These are phyloP conservation scores for Fusarium sp. DNA, from an alignment of 2,329 filamentous ascomycete species.

Conservation along the genomic window DNA sequence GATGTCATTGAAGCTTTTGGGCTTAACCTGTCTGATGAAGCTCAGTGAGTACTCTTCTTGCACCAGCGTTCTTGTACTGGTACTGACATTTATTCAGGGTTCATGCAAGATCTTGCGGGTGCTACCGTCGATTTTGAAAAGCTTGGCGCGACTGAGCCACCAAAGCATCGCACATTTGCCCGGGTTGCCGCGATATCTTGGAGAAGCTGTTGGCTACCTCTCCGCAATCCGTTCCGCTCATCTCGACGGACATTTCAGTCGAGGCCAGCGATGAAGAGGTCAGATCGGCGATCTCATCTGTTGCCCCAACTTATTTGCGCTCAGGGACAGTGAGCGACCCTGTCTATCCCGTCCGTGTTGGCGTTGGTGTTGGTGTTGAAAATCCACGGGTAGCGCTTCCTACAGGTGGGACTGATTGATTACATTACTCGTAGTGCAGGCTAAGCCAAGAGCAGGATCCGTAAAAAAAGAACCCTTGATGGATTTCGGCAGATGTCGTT, in stretches of 20 bases:
- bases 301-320: slow-evolving; percentile 2
- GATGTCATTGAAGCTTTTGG: neutral
- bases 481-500: neutral
- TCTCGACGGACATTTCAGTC: slow-evolving; percentile 44
- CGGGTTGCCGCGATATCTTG: slow-evolving; percentile 10
- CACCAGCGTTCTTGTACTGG: neutral
- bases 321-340: slow-evolving; percentile 22
- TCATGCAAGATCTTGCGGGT: slow-evolving; percentile 18
- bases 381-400: slow-evolving; percentile 20
- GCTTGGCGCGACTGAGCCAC: slow-evolving; percentile 14
- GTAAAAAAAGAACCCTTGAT: neutral
- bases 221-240: slow-evolving; percentile 5
- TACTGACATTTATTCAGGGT: neutral
- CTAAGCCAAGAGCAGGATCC: neutral
- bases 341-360: slow-evolving; percentile 22
- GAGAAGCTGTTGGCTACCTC: slow-evolving; percentile 2
- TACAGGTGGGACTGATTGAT: slow-evolving; percentile 13
- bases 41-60: neutral
- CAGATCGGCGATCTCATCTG: slow-evolving; percentile 34
- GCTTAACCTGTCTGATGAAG: neutral
- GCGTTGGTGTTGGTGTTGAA: slow-evolving; percentile 20
- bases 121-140: slow-evolving; percentile 12
- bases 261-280: slow-evolving; percentile 21
- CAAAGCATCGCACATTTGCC: neutral
- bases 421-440: slow-evolving; percentile 21